A percentile compares a stretch with the other conserved stretches of the same genome.
Evolutionary conservation across 345 rosid genomes (phyloP).

Genomic region (Jatropha curcas): DNA sequence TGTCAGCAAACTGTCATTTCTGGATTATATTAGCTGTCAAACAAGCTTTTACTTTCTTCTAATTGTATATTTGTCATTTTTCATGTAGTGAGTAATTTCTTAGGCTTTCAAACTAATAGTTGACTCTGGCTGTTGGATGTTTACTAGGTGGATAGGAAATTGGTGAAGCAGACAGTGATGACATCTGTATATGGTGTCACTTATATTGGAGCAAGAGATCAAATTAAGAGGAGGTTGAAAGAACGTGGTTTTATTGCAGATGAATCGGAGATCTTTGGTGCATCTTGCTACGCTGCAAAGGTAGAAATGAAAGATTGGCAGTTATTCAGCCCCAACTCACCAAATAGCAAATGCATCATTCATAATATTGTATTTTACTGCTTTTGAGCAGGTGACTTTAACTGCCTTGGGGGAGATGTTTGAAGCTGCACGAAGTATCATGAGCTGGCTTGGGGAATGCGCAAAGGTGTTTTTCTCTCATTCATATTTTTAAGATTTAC

Average conservation of each 20-base stretch:
- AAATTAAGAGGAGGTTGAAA: constrained; percentile 88
- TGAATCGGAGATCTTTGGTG: constrained; percentile 54
- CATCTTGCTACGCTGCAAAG: constrained; percentile 97
- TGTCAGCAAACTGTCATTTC: constrained; percentile 18
- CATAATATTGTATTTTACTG: constrained; percentile 17
- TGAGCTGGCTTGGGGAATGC: constrained; percentile 97
- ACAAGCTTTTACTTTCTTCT: background rate
- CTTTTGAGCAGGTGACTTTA: constrained; percentile 69
- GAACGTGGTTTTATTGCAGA: constrained; percentile 69
- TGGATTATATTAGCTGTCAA: background rate
- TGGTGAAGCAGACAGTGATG: constrained; percentile 99
- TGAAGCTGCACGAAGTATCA: constrained; percentile 90
- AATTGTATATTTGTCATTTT: background rate
- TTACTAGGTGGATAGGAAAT: constrained; percentile 87
- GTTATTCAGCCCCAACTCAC: background rate
- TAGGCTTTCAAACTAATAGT: constrained; percentile 10
- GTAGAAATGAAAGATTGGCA: constrained; percentile 38
- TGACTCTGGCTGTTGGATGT: constrained; percentile 31
- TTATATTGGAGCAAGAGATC: constrained; percentile 92
- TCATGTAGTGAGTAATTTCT: background rate
- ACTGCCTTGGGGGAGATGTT: constrained; percentile 94
- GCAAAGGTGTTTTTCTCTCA: constrained; percentile 64
- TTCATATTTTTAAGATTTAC: background rate
- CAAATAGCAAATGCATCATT: constrained; percentile 5
- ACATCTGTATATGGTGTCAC: constrained; percentile 99